Evolutionary conservation across 441 rosid genomes (phyloP).

Genomic region (Melastoma candidum): DNA sequence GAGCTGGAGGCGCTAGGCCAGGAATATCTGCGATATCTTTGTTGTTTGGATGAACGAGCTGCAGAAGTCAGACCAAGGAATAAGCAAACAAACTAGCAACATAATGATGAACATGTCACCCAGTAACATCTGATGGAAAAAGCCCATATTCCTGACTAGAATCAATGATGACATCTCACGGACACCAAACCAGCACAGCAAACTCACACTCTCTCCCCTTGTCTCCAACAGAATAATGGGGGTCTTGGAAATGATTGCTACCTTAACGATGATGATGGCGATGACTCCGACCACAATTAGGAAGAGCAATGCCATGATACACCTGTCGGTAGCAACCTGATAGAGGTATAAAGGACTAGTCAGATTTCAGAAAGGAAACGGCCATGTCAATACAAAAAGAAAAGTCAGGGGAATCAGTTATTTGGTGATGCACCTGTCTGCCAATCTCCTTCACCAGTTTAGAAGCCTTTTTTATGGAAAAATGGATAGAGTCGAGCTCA

Average conservation of each 20-base stretch:
- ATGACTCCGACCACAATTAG: constrained; percentile 78
- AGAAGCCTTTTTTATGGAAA: constrained; percentile 89
- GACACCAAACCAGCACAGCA: too few species aligned
- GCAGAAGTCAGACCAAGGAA: constrained; percentile 4
- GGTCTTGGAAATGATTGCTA: constrained; percentile 8
- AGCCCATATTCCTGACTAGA: too few species aligned
- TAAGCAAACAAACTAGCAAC: background rate
- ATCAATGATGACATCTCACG: background rate
- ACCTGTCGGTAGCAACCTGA: constrained; percentile 92
- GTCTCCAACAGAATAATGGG: background rate
- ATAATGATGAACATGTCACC: background rate
- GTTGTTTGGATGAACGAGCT: constrained; percentile 93
- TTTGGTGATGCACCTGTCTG: constrained; percentile 69
- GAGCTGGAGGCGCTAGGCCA: constrained; percentile 88
- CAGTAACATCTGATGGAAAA: background rate
- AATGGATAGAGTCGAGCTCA: constrained; percentile 92
- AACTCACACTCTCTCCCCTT: background rate
- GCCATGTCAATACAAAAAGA: too few species aligned
- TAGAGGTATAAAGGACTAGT: constrained; percentile 16
- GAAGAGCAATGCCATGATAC: constrained; percentile 79
- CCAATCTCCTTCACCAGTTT: constrained; percentile 92
- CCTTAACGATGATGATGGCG: constrained; percentile 89
- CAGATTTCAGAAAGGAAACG: constrained; percentile 5
- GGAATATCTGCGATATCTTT: constrained; percentile 83
- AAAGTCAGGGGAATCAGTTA: too few species aligned